Conservation (phyloP, 768 basidiomycete genomes). For the Russula virescens region DNA sequence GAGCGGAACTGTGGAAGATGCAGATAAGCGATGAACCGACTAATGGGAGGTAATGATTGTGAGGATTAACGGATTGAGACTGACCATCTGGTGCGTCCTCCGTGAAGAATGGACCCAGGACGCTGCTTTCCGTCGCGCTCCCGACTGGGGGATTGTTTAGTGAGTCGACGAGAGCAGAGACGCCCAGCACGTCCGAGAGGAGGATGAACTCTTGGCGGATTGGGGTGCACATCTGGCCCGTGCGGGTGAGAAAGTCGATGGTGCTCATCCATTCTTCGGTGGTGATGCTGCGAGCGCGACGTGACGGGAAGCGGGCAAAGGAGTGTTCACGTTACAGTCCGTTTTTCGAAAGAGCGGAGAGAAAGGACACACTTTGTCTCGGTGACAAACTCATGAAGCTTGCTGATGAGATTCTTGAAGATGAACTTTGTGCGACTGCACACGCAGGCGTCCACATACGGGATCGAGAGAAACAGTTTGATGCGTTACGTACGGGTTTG, state of each 20-base stretch:
- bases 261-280: conserved; percentile 83
- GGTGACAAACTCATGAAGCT: conserved; percentile 67
- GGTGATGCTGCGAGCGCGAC: conserved; percentile 47
- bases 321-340: not conserved
- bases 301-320: not conserved
- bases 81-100: conserved; percentile 68
- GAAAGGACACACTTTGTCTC: conserved; percentile 50
- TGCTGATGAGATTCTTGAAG: conserved; percentile 48
- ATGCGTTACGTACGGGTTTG: conserved; percentile 35
- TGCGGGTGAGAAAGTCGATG: conserved; percentile 70
- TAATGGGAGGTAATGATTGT: not conserved
- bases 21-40: not conserved
- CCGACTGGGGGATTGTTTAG: conserved; percentile 62
- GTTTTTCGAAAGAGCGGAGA: no score
- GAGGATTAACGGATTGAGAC: conserved; percentile 23
- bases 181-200: conserved; percentile 75
- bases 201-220: conserved; percentile 71
- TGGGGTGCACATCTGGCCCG: conserved; percentile 67
- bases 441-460: conserved; percentile 10
- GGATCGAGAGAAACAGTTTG: conserved; percentile 7
- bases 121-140: conserved; percentile 64
- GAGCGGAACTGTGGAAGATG: conserved; percentile 42
- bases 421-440: conserved; percentile 43
- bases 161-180: conserved; percentile 70
- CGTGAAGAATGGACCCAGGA: conserved; percentile 80